Evolutionary conservation across 176 grass and related monocot genomes (phyloP), one percentile per base, ranked within the genome.

Genomic region (Tuctoria greenei): DNA sequence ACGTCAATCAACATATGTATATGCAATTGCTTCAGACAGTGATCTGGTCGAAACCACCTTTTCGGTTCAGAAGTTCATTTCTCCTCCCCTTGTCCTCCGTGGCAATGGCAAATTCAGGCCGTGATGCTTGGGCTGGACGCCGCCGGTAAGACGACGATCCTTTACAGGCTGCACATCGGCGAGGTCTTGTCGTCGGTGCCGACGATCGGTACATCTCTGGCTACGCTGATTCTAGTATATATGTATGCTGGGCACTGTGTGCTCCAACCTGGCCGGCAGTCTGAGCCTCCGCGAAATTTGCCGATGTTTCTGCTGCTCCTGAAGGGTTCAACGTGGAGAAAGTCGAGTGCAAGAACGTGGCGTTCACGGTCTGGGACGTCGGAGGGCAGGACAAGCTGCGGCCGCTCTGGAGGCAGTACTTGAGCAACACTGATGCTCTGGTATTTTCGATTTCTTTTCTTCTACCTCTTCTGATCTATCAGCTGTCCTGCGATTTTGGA

Each of bases 331-430:
- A 82, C 24, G 79, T 82, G 45, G 79, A 81, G 69, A 76, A 83
- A 49, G 64, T 83, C 0, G 72, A 83, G 81, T 51, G 28, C 64
- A 83, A 76, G 72, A 83, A 83, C 2, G 72, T 83, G 54, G 72
- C 54, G 10, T 76, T 83, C 72, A 83, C 81, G 72, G 81, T 83
- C 2, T 83, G 81, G 81, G 81, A 83, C 55, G 81, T 83, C 0
- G 81, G 81, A 21, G 72, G 81, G 10, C 72, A 83, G 64, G 72
- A 83, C 71, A 83, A 83, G 73, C 63, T 83, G 21, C 71, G 81
- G 16, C 81, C 72, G 35, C 64, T 83, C 15, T 83, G 72, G 81
- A 76, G 72, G 41, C 72, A 62, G 1, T 83, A 76, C 64, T n/a
- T 83, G 4, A 42, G 39, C 72, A 76, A 76, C 55, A 46, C 72